Base-by-base conservation (phyloP, 139 green algal species). In the Chlamydomonas eustigma region DNA sequence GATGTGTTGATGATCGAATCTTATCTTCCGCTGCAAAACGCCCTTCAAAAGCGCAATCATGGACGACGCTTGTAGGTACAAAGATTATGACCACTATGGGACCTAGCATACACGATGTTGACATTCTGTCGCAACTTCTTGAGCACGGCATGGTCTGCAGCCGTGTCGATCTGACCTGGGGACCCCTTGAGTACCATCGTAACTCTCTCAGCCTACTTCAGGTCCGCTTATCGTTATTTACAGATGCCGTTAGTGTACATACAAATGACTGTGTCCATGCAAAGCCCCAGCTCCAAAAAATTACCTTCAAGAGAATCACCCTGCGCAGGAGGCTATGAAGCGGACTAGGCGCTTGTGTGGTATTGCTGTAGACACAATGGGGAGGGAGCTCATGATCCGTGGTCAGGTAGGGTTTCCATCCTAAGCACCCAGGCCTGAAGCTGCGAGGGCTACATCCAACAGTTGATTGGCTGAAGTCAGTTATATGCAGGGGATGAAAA, bases 331-430 rank as follows among this genome's bases (percentile, higher is more conserved):
- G 39, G 92, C 93, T 12, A 94, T 95, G 89, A 81, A 83, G 37
- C 78, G 78, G 34, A 88, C 85, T 2, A 75, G 87, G 33, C 84
- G 87, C 38, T 76, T 96, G 51, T 96, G 91, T 63, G 90, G 90
- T 12, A 91, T 93, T 25, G 89, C 96, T 83, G 71, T 97, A 34
- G 93, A 97, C 83, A 92, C 87, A 4, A 79, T 95, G 39, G 92
- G 92, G 1, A 83, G 92, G 1, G 93, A 95, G 78, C 78, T 96
- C 51, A 87, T 90, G 76, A 82, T 94, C 64, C 75, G 84, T 6
- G 79, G 90, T 30, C 79, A 89, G 67, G 82, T 87, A n/a, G n/a
- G n/a, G n/a, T n/a, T n/a, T n/a, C n/a, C n/a, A n/a, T n/a, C n/a
- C n/a, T n/a, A n/a, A n/a, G n/a, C n/a, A n/a, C n/a, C n/a, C n/a